These are phyloP conservation scores for Excoecaria cochinchinensis DNA, from an alignment of 345 rosid genomes.

Conservation along the genomic window DNA sequence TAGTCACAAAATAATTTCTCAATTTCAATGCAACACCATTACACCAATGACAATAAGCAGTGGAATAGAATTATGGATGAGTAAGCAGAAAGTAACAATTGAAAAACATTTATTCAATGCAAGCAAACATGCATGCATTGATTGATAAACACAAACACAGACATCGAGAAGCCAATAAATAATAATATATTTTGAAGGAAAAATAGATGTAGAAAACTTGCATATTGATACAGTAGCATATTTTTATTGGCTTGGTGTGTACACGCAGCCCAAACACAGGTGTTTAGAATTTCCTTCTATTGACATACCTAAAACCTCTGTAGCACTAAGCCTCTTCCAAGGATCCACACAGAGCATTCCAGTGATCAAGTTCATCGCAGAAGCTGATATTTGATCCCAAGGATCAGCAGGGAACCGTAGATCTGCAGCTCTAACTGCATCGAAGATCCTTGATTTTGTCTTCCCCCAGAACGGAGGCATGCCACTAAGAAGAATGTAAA, in stretches of 20 bases:
- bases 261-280: no score
- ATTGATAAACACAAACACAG: not conserved
- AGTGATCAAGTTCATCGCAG: slow-evolving; percentile 60
- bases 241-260: not conserved
- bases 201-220: not conserved
- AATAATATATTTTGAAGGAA: not conserved
- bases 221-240: not conserved
- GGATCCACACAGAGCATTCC: slow-evolving; percentile 81
- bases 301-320: slow-evolving; percentile 58
- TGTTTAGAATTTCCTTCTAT: not conserved
- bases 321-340: slow-evolving; percentile 61
- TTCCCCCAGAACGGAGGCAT: slow-evolving; percentile 80
- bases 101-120: not conserved
- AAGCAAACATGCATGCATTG: not conserved
- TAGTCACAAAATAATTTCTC: not conserved
- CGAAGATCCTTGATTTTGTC: slow-evolving; percentile 76
- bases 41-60: not conserved
- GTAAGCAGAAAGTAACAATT: not conserved
- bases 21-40: not conserved
- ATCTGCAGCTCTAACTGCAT: slow-evolving; percentile 79
- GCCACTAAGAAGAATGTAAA: slow-evolving; percentile 66
- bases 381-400: slow-evolving; percentile 61
- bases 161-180: not conserved
- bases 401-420: slow-evolving; percentile 62
- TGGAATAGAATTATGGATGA: not conserved